Evolutionary conservation across 176 grass and related monocot species (phyloP).

Genomic region (Hordeum vulgare): DNA sequence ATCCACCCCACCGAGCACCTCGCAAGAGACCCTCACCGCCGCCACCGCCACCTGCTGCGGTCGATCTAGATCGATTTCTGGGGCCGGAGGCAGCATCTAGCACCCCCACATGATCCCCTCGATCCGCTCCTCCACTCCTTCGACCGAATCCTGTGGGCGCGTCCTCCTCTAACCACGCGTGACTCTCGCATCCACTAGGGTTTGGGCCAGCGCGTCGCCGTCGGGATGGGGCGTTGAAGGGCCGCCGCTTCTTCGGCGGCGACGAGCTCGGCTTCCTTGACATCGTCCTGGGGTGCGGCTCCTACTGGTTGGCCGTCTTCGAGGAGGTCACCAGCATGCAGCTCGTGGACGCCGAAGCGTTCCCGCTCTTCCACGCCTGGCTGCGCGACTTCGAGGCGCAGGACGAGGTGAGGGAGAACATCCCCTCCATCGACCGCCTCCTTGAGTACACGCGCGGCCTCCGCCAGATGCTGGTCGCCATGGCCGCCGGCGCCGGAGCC

Average conservation of each 20-base stretch:
- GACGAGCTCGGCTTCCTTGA: constrained; percentile 57
- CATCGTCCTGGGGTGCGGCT: constrained; percentile 74
- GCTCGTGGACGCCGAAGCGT: constrained; percentile 61
- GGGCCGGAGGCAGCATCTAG: too few species aligned
- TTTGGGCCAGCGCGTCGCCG: too few species aligned
- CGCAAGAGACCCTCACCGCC: too few species aligned
- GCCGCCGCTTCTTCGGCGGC: constrained; percentile 75
- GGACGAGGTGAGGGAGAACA: constrained; percentile 65
- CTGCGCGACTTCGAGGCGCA: constrained; percentile 66
- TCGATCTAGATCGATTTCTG: too few species aligned
- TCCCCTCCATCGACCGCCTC: constrained; percentile 65
- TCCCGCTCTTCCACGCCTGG: constrained; percentile 75
- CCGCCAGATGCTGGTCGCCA: constrained; percentile 62
- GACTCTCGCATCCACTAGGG: too few species aligned
- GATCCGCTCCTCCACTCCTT: too few species aligned
- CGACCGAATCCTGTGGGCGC: too few species aligned
- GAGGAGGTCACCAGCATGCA: constrained; percentile 69
- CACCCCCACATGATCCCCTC: too few species aligned
- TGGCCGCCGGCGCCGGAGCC: neutral
- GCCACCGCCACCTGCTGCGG: too few species aligned
- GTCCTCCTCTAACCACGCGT: too few species aligned
- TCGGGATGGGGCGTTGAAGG: constrained; percentile 63
- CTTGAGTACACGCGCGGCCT: constrained; percentile 74
- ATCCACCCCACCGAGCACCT: too few species aligned
- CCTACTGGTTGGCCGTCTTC: constrained; percentile 86